Conservation (phyloP, 225 moss, liverwort and hornwort species). For the Asterella californica region DNA sequence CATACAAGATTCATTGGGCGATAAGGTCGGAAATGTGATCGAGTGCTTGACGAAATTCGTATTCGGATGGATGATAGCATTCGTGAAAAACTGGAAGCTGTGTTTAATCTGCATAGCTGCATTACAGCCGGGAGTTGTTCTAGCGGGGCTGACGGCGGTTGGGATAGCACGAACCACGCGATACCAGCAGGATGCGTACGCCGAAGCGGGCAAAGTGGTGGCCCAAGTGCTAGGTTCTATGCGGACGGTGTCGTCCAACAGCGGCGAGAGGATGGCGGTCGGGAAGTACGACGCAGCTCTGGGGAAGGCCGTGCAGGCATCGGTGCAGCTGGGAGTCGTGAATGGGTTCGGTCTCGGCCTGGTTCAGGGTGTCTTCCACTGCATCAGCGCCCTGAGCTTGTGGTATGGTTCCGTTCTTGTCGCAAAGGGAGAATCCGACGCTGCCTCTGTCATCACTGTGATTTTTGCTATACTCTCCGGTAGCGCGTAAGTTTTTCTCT, state of each 20-base stretch:
- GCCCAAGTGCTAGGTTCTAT: background rate
- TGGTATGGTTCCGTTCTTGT: no score
- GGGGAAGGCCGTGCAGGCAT: no score
- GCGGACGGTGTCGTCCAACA: background rate
- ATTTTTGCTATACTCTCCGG: no score
- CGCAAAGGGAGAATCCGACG: no score
- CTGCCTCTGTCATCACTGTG: no score
- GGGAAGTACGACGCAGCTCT: no score
- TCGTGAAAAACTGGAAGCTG: background rate
- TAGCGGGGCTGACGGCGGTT: background rate
- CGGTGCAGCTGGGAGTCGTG: no score
- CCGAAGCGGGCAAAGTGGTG: background rate
- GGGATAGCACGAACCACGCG: background rate
- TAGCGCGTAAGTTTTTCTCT: no score
- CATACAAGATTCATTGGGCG: background rate
- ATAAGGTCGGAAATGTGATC: background rate
- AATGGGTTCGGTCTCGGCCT: no score
- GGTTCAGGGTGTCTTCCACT: no score
- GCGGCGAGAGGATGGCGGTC: no score
- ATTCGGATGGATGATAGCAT: background rate
- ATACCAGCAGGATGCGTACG: background rate
- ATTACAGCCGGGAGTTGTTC: background rate
- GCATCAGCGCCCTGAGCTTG: no score
- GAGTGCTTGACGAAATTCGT: background rate
- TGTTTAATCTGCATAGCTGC: background rate